phyloP scores from a whole-genome alignment of 495 filamentous ascomycete genomes.

The Tuber aestivum region DNA sequence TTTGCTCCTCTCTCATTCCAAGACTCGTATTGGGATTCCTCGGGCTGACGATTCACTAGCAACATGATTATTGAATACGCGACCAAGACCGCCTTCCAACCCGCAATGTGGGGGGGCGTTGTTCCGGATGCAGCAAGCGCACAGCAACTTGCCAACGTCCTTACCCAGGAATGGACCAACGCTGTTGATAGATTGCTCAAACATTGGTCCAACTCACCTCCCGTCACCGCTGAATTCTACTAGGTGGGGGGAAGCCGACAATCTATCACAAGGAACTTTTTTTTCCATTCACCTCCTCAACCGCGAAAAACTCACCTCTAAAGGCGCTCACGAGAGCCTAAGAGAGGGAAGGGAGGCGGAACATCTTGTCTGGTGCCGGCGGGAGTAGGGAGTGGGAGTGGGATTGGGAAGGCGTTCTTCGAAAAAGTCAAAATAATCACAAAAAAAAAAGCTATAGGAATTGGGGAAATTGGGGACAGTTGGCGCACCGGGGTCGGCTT shows the following conservation, averaged over 20 bases:
- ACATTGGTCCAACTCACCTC: conserved; percentile 58
- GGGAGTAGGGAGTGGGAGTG: neutral
- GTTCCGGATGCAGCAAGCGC: conserved; percentile 53
- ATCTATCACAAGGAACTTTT: neutral
- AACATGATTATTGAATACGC: conserved; percentile 58
- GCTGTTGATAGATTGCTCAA: conserved; percentile 61
- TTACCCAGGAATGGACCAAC: conserved; percentile 61
- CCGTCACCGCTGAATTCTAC: conserved; percentile 43
- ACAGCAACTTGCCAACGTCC: conserved; percentile 57
- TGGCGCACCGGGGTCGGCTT: neutral
- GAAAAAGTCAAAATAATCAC: neutral
- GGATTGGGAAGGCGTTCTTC: neutral
- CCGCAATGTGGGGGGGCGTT: conserved; percentile 67
- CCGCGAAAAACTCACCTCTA: neutral
- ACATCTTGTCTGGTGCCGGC: neutral
- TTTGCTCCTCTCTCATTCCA: neutral
- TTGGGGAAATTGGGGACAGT: neutral
- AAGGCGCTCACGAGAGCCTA: neutral
- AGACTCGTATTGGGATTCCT: neutral
- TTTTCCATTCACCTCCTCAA: neutral
- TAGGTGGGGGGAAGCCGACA: neutral
- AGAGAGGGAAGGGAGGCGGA: neutral
- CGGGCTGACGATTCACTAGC: conserved; percentile 42
- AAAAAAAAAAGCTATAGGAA: neutral
- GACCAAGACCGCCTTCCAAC: conserved; percentile 53